Evolutionary conservation across 352 stramenopile species (phyloP).

Genomic region (Chrysophaeum taylorii): DNA sequence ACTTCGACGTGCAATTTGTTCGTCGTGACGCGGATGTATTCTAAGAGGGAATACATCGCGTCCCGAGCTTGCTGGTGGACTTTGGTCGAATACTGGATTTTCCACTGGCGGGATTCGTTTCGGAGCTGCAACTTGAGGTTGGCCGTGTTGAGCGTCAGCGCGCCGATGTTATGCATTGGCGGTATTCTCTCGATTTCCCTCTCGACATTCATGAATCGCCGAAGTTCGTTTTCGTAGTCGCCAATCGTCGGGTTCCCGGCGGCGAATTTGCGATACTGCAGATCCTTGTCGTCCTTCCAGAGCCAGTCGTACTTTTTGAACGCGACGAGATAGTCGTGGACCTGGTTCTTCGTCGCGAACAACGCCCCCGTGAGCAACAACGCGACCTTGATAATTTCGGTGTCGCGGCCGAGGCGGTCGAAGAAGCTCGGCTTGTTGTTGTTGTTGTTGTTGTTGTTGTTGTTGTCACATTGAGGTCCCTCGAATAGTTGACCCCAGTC

Average conservation of each 20-base stretch:
- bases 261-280: conserved; percentile 67
- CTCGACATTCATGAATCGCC: conserved; percentile 64
- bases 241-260: conserved; percentile 60
- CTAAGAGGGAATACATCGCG: conserved; percentile 51
- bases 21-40: conserved; percentile 63
- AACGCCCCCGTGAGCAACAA: conserved; percentile 65
- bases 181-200: conserved; percentile 60
- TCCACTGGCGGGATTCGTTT: conserved; percentile 69
- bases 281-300: conserved; percentile 74
- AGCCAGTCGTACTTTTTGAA: conserved; percentile 77
- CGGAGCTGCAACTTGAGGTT: conserved; percentile 69
- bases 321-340: conserved; percentile 60
- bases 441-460: neutral
- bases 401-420: conserved; percentile 64
- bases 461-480: neutral
- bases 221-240: conserved; percentile 63
- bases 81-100: conserved; percentile 62
- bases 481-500: conserved; percentile 48
- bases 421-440: conserved; percentile 45
- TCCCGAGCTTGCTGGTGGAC: conserved; percentile 59
- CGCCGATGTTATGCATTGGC: conserved; percentile 65
- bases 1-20: conserved; percentile 48
- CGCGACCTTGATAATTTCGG: conserved; percentile 70
- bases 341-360: conserved; percentile 66
- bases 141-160: conserved; percentile 66